Base-by-base conservation (phyloP, 2,329 filamentous ascomycete genomes). In the Colletotrichum phormii region DNA sequence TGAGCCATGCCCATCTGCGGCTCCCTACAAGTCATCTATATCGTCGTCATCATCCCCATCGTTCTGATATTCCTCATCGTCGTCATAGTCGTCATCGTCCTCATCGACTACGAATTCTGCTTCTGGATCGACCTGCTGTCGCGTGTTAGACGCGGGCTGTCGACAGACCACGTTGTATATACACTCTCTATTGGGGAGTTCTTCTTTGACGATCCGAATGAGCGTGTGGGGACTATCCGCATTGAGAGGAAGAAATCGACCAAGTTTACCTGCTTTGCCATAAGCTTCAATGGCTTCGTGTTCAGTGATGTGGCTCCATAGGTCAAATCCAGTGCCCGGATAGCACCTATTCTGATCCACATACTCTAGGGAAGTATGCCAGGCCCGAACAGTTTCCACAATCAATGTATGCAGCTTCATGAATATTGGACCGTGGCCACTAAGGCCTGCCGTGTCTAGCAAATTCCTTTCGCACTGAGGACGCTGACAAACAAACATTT, bases 371-470 rank as follows among this genome's bases (percentile, higher is more conserved):
- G 6, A 37, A 15, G 65, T 37, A 22, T 70, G 42, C 70, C 70
- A 70, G 13, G 29, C 53, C 22, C 37, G n/a, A 7, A 72, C n/a
- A n/a, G 53, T 29, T 13, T 13, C 22, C 4, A 72, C 12, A 18
- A 72, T 53, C 6, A 59, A 3, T 7, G 12, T 18, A 29, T 33
- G 18, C 4, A 72, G 24, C 26, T 54, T 42, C 9, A 54, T 2
- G 15, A 68, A 72, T 22, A 37, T 33, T 9, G 15, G 5, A 37
- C 67, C 63, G 66, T 71, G 65, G 4, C 65, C 70, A 7, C 7
- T 67, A 7, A 57, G 12, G 51, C 73, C 61, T n/a, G 1, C 12
- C 4, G 73, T 67, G 46, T 72, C 73, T 15, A 63, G 13, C 1
- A 37, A 2, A 42, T 70, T 57, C 8, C 42, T 22, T 3, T n/a